phyloP scores from a whole-genome alignment of 164 flowering plant genomes.

The Stephania cephalantha region DNA sequence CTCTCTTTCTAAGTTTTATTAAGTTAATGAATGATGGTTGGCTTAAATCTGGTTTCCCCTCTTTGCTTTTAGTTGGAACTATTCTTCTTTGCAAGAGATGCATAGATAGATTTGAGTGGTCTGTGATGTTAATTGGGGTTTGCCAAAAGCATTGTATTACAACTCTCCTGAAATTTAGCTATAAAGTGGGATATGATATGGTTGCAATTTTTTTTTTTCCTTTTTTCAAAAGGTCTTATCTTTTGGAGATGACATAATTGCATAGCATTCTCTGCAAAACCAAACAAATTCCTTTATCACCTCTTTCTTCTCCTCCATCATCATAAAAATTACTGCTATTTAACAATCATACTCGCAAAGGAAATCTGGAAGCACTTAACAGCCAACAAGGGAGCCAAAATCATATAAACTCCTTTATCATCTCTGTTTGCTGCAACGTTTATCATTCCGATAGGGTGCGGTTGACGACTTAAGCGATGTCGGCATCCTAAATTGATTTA shows the following conservation, averaged over 20 bases:
- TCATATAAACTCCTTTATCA: background rate
- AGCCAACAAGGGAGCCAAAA: background rate
- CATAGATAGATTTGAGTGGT: slow-evolving; percentile 2
- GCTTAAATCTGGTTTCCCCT: background rate
- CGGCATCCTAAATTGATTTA: too few relatives aligned
- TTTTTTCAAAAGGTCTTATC: background rate
- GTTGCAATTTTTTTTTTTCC: background rate
- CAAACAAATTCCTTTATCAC: background rate
- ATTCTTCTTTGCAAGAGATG: background rate
- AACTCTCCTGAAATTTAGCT: background rate
- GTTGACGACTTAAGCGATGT: too few relatives aligned
- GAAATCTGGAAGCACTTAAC: slow-evolving; percentile 1
- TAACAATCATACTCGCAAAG: too few relatives aligned
- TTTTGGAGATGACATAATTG: background rate
- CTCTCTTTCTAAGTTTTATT: slow-evolving; percentile 12
- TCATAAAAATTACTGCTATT: background rate
- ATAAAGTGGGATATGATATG: background rate
- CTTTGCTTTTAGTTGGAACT: background rate
- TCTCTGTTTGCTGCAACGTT: too few relatives aligned
- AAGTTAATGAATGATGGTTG: slow-evolving; percentile 9
- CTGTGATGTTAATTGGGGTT: background rate
- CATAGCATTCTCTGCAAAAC: background rate
- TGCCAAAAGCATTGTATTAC: background rate
- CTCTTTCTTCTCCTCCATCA: background rate
- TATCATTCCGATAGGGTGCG: too few relatives aligned